Percentiles rank a stretch among this genome's conserved stretches.
Evolutionary conservation across 345 rosid genomes (phyloP).

Genomic region (Aquilaria yunnanensis): DNA sequence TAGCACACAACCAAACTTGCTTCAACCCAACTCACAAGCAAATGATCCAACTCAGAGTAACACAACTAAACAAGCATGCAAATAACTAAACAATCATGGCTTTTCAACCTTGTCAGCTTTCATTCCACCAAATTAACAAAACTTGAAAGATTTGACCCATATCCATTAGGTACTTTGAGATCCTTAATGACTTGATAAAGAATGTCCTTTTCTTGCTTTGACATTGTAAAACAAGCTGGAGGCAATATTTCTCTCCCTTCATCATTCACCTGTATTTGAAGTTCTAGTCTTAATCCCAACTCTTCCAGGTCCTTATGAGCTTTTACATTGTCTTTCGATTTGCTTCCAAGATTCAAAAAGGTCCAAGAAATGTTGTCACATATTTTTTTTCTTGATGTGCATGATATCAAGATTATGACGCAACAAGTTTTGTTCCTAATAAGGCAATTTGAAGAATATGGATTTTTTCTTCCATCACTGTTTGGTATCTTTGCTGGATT

Average conservation of each 20-base stretch:
- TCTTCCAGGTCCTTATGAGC: neutral
- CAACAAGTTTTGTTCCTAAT: neutral
- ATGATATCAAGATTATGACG: neutral
- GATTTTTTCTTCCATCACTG: neutral
- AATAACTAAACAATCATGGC: neutral
- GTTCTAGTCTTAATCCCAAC: neutral
- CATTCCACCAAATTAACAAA: neutral
- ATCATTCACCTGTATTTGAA: neutral
- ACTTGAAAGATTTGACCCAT: neutral
- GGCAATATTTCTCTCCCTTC: neutral
- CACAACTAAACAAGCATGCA: too few relatives aligned
- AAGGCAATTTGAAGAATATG: neutral
- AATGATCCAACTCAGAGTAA: too few relatives aligned
- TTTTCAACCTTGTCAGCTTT: neutral
- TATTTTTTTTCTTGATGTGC: neutral
- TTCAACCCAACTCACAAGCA: too few relatives aligned
- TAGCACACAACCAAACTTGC: too few relatives aligned
- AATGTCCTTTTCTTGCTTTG: neutral
- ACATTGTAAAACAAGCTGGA: neutral
- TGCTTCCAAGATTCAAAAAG: neutral
- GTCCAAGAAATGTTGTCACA: neutral
- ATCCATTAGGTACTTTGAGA: slow-evolving; percentile 3
- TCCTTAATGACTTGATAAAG: neutral
- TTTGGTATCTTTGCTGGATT: too few relatives aligned
- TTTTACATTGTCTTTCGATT: neutral